Evolutionary conservation across 2,329 filamentous ascomycete species (phyloP), one percentile per base, ranked within the genome.

Genomic region (Trichoderma sp.): DNA sequence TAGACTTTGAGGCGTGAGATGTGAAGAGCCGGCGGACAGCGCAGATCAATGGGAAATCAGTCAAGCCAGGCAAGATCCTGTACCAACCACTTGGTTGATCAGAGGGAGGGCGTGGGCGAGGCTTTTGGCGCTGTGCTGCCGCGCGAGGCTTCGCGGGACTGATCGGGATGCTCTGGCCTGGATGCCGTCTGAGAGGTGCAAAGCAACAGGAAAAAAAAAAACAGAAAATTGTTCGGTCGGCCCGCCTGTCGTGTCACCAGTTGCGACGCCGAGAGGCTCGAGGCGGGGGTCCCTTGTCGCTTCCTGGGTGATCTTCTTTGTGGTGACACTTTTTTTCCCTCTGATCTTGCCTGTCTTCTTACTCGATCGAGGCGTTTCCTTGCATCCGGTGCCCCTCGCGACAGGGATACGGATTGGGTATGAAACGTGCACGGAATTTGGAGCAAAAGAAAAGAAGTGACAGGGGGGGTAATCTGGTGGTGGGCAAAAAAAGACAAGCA

Each of bases 361-460:
- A 43, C 30, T 51, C 57, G 47, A 39, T 51, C 26, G 41, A 48
- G 21, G 45, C 30, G 43, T 43, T 41, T 56, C 26, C 34, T 56
- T 56, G 34, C 52, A 56, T 10, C 52, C 17, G n/a, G 47, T 54
- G 44, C 50, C 59, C 50, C 59, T 63, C 59, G 50, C 59, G 59
- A 63, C 59, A 44, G 44, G 59, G 59, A 44, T 63, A 26, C 39
- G 28, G 48, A 52, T 21, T 9, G 41, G 59, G 59, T 50, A 62
- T 62, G 59, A 62, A 62, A 62, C 48, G 59, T 62, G 59, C 44
- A 39, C 39, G 45, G 59, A 54, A 54, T 62, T 39, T 62, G 59
- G 59, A 50, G 59, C 44, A 26, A 15, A 21, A 39, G 7, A 39
- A 39, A 24, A 24, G 21, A 24, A 39, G 30, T 34, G 30, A 24